Evolutionary conservation across 306 rosid genomes (phyloP), one percentile per base, ranked within the genome.

Genomic region (Crotalaria pallida): DNA sequence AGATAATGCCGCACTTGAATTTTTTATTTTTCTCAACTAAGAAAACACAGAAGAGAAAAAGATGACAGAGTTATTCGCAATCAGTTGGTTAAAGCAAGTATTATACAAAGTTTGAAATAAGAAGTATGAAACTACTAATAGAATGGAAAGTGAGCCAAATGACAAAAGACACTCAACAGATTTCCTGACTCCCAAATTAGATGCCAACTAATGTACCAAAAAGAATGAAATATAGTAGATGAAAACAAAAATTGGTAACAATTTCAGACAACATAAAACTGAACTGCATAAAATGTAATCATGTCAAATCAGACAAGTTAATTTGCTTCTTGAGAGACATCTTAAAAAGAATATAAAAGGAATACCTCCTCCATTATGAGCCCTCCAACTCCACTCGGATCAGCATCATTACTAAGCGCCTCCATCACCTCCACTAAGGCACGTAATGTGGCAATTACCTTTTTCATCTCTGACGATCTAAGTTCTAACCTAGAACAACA

Each of bases 341-440:
- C 67, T 59, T 76, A 15, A 71, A 49, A 72, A 13, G 34, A 44
- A 76, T 36, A 62, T 53, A 63, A 43, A 70, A 69, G 52, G 50
- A 52, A 81, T 79, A 90, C 98, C 98, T 94, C 98, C 78, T 87
- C 98, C 74, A 1, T 80, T 64, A 94, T 91, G 73, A 80, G 88
- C 57, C 88, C 83, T 60, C 97, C 97, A 77, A 94, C 91, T 60
- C 95, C 91, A 29, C 23, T 66, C 27, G 97, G 95, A 84, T 85
- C 96, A 51, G 95, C 98, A 78, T 83, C 91, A 71, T 83, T 73
- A 77, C 88, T 91, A 71, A 88, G 92, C 21, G 82, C 90, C 81
- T 94, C 96, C 96, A 94, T 86, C 75, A 90, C 98, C 87, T 90
- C 97, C 80, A 90, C 89, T 65, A 94, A 84, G 63, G 97, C 98